phyloP scores from a whole-genome alignment of 176 grass and related monocot genomes.

The Juncus effusus region DNA sequence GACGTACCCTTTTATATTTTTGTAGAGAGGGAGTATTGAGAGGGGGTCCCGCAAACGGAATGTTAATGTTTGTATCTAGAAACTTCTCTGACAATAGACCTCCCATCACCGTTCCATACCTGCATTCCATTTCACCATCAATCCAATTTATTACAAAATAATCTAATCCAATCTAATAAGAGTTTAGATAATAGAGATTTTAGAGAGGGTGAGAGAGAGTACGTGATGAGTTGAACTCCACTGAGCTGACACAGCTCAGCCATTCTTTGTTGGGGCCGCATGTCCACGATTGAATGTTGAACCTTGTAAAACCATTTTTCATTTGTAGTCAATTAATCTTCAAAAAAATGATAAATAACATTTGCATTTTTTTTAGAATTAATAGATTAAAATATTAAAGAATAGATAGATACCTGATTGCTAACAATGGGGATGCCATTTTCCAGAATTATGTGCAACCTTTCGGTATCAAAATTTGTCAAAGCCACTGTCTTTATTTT shows the following conservation, averaged over 20 bases:
- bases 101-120: constrained; percentile 92
- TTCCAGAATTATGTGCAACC: constrained; percentile 81
- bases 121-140: constrained; percentile 30
- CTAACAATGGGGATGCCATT: constrained; percentile 89
- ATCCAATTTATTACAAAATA: neutral
- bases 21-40: constrained; percentile 85
- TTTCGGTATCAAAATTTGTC: constrained; percentile 71
- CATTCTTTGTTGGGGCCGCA: constrained; percentile 84
- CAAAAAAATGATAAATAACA: neutral
- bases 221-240: constrained; percentile 93
- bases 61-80: constrained; percentile 74
- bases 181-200: neutral
- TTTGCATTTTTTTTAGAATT: neutral
- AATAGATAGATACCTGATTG: constrained; percentile 53
- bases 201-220: constrained; percentile 21
- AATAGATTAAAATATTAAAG: too few species aligned
- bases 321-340: constrained; percentile 5
- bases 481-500: constrained; percentile 77
- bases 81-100: constrained; percentile 89
- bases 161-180: neutral
- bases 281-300: constrained; percentile 91
- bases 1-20: constrained; percentile 79
- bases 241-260: constrained; percentile 82
- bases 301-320: constrained; percentile 42
- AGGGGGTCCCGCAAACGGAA: constrained; percentile 78